Percentiles rank a stretch among this genome's conserved stretches.
phyloP scores from a whole-genome alignment of 345 rosid species.

The Arabidopsis arenosa region DNA sequence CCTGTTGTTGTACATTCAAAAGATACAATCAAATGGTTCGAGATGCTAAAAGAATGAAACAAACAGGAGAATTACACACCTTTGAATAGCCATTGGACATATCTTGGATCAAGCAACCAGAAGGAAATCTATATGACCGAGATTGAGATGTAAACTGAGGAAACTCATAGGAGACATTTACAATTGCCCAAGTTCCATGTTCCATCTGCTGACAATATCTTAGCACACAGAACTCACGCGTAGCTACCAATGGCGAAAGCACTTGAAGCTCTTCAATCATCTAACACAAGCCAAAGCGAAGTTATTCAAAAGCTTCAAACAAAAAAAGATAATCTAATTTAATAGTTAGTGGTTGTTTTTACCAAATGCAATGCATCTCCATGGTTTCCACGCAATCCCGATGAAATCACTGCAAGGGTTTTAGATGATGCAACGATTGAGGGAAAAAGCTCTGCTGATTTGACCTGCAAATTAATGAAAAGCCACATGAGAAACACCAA shows the following conservation, averaged over 20 bases:
- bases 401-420: constrained; percentile 73
- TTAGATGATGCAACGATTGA: constrained; percentile 67
- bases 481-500: not conserved
- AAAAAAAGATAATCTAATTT: not conserved
- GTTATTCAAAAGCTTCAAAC: not conserved
- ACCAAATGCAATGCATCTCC: constrained; percentile 52
- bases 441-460: constrained; percentile 78
- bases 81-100: constrained; percentile 93
- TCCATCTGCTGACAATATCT: constrained; percentile 85
- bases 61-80: constrained; percentile 50
- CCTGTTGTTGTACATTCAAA: constrained; percentile 50
- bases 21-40: constrained; percentile 8
- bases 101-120: constrained; percentile 95
- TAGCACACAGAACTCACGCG: constrained; percentile 79
- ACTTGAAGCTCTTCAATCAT: constrained; percentile 90
- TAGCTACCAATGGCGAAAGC: constrained; percentile 75
- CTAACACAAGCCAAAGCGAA: constrained; percentile 28
- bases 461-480: constrained; percentile 56
- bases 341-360: not conserved
- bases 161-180: constrained; percentile 76
- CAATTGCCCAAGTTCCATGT: constrained; percentile 87
- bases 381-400: constrained; percentile 55
- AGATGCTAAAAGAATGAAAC: constrained; percentile 19
- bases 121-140: constrained; percentile 70
- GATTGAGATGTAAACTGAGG: constrained; percentile 69